Evolutionary conservation across 2,329 filamentous ascomycete genomes (phyloP).

Genomic region (Xylariaceae sp.): DNA sequence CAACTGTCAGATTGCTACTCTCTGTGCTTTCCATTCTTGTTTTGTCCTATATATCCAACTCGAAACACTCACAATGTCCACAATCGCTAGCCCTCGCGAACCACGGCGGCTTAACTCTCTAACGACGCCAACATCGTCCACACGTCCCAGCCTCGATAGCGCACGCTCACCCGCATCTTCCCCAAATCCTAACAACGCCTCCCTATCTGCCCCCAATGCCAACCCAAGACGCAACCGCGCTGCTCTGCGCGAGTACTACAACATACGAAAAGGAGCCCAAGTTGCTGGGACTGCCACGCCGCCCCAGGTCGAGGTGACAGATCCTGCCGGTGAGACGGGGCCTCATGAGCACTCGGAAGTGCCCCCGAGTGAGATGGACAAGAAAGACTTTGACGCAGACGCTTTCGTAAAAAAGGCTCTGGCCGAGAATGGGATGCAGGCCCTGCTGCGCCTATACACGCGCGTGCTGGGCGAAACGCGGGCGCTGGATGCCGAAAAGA

Average conservation of each 20-base stretch:
- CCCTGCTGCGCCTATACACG: conserved; percentile 73
- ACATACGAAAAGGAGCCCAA: conserved; percentile 67
- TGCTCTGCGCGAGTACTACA: conserved; percentile 94
- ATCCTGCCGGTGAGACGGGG: conserved; percentile 43
- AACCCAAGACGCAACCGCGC: conserved; percentile 73
- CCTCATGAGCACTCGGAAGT: conserved; percentile 59
- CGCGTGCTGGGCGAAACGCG: conserved; percentile 80
- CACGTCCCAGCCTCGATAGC: conserved; percentile 74
- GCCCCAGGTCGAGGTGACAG: conserved; percentile 54
- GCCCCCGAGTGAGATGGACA: conserved; percentile 75
- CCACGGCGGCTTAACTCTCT: conserved; percentile 62
- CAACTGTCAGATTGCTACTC: not conserved
- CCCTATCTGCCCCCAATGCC: conserved; percentile 29
- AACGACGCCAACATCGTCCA: conserved; percentile 73
- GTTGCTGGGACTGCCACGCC: conserved; percentile 44
- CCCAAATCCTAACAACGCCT: conserved; percentile 51
- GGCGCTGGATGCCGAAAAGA: conserved; percentile 92
- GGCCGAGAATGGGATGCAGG: conserved; percentile 68
- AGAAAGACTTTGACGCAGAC: conserved; percentile 73
- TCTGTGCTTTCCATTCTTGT: not conserved
- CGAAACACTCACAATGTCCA: conserved; percentile 58
- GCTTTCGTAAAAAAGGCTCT: conserved; percentile 69
- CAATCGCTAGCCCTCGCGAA: conserved; percentile 69
- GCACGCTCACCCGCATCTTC: conserved; percentile 66
- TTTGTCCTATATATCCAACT: not conserved